phyloP scores from a whole-genome alignment of 805 yeast genomes.

The Candida ficus region DNA sequence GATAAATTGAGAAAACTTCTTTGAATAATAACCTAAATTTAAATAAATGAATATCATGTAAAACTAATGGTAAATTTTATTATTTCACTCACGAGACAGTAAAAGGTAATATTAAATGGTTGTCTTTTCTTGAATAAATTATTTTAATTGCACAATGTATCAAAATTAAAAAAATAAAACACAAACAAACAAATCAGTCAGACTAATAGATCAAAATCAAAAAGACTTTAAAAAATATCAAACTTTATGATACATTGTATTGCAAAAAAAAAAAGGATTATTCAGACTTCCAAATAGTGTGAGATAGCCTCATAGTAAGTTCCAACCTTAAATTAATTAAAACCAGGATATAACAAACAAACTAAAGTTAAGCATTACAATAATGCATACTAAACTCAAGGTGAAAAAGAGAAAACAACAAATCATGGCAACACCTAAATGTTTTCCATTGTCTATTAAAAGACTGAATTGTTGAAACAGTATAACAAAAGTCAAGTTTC shows the following conservation, averaged over 20 bases:
- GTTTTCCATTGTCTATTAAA: not conserved
- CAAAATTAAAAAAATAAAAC: not conserved
- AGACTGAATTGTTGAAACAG: slow-evolving; percentile 5
- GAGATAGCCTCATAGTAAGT: not conserved
- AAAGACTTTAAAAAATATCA: not conserved
- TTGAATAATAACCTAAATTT: too few species aligned
- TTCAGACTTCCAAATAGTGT: not conserved
- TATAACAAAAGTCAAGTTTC: not conserved
- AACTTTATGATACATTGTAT: not conserved
- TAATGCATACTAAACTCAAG: not conserved
- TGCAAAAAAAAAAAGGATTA: not conserved
- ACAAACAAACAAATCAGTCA: slow-evolving; percentile 1
- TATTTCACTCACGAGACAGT: too few species aligned
- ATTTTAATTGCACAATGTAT: not conserved
- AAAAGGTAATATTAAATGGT: too few species aligned
- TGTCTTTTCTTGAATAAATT: too few species aligned
- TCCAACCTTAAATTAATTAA: not conserved
- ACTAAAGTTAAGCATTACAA: not conserved
- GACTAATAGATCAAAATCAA: not conserved
- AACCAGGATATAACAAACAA: not conserved
- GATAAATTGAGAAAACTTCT: too few species aligned
- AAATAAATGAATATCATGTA: too few species aligned
- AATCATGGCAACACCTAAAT: not conserved
- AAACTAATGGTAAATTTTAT: too few species aligned
- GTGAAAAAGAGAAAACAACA: slow-evolving; percentile 3